These are phyloP conservation scores for Caryopteris hybrid DNA, from an alignment of 305 asterid genomes.

Conservation along the genomic window DNA sequence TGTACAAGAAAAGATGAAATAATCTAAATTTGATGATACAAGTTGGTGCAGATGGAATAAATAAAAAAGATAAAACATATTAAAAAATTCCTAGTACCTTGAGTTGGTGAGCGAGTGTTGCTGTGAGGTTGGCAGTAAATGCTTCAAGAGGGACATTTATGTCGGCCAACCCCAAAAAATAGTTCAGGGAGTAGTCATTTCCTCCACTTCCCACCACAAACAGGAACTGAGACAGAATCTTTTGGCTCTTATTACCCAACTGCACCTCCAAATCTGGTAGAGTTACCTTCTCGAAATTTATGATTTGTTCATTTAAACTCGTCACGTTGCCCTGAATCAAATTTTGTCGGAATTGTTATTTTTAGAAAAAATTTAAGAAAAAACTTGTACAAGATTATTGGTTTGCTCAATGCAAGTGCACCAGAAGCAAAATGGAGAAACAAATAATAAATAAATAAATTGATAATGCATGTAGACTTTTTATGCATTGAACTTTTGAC, in stretches of 20 bases:
- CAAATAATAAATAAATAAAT: no score
- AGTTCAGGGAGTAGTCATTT: slow-evolving; percentile 66
- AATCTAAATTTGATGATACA: no score
- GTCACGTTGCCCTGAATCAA: slow-evolving; percentile 50
- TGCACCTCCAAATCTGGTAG: slow-evolving; percentile 50
- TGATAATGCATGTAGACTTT: no score
- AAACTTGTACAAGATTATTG: no score
- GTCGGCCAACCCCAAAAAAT: slow-evolving; percentile 34
- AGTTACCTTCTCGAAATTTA: slow-evolving; percentile 50
- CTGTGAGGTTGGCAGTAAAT: slow-evolving; percentile 48
- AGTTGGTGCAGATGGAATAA: no score
- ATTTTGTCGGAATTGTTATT: not conserved
- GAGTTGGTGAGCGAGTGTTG: slow-evolving; percentile 44
- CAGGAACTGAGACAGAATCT: slow-evolving; percentile 28
- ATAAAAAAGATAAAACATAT: no score
- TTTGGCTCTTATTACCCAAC: slow-evolving; percentile 16
- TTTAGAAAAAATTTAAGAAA: no score
- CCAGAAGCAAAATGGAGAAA: no score
- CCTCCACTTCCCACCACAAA: slow-evolving; percentile 77
- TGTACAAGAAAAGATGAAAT: no score
- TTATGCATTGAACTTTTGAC: no score
- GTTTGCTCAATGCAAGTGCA: no score
- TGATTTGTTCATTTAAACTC: slow-evolving; percentile 53
- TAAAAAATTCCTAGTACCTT: no score
- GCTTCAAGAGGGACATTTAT: slow-evolving; percentile 39